These are phyloP conservation scores for Coemansia biformis DNA, from an alignment of 192 early-diverging fungal species.

Conservation along the genomic window DNA sequence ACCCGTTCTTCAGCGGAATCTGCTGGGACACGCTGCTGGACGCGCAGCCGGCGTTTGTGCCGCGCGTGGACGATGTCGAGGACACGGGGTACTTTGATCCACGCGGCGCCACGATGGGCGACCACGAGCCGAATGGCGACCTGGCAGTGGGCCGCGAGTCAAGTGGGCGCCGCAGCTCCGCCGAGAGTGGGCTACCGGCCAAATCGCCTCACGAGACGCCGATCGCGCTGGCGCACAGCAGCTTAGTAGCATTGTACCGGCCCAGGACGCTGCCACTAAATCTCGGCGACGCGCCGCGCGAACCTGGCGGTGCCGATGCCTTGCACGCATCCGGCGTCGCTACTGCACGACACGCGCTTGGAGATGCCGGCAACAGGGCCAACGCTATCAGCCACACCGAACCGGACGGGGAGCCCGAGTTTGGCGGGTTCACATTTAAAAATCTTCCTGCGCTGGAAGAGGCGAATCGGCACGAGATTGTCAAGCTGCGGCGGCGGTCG, in stretches of 20 bases:
- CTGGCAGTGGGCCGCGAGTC: too few relatives aligned
- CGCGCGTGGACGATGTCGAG: constrained; percentile 65
- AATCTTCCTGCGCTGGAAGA: constrained; percentile 84
- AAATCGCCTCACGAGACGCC: constrained; percentile 9
- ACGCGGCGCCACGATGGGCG: constrained; percentile 66
- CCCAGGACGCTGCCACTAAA: constrained; percentile 21
- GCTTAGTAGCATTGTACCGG: constrained; percentile 13
- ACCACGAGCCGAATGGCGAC: constrained; percentile 2
- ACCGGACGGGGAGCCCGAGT: constrained; percentile 43
- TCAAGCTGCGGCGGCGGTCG: constrained; percentile 60
- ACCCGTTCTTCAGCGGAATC: constrained; percentile 56
- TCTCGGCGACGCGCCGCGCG: neutral
- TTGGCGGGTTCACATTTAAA: constrained; percentile 90
- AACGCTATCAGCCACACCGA: neutral
- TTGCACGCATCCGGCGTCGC: too few relatives aligned
- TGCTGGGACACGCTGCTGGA: constrained; percentile 61
- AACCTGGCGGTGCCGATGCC: too few relatives aligned
- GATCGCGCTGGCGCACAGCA: neutral
- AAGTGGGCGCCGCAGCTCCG: too few relatives aligned
- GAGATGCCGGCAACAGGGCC: too few relatives aligned
- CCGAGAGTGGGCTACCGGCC: too few relatives aligned
- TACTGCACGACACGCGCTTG: too few relatives aligned
- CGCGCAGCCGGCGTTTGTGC: constrained; percentile 73
- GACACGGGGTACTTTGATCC: constrained; percentile 95
- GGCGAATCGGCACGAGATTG: constrained; percentile 81